Evolutionary conservation across 2,329 filamentous ascomycete genomes (phyloP), one percentile per base, ranked within the genome.

Genomic region (Diaporthe sp.): DNA sequence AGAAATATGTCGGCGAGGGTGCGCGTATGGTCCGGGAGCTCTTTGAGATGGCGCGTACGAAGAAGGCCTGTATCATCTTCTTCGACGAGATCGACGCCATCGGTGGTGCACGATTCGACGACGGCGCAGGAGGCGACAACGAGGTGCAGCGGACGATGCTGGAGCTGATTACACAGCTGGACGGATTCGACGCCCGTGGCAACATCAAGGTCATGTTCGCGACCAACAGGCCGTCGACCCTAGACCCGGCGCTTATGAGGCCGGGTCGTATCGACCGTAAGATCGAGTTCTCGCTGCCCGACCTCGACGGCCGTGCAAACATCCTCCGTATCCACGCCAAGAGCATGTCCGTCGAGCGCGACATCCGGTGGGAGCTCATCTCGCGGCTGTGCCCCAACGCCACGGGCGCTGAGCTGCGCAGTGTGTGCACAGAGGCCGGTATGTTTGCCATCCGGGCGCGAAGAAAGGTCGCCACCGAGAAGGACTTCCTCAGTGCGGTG

Each of bases 171-270:
- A 98, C 96, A 46, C 96, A 98, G 85, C 90, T 98, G 62, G 96
- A 98, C 82, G 96, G 96, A 78, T 98, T 98, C 88, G 96, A 98
- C 83, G 94, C 95, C 67, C 91, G 96, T 84, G 96, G 96, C 84
- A 98, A 98, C 86, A 98, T 98, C 90, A 98, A 98, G 87, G 96
- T 98, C 86, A 98, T 98, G 96, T 98, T 98, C 82, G 96, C 96
- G 75, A 98, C 96, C 83, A 98, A 98, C 90, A 91, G 96, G 84
- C 96, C 96, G 4, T 98, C 95, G 5, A 98, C 96, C 5, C 90
- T 98, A 73, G 96, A 98, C 83, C 96, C 96, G n/a, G 96, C 96
- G 3, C 90, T 98, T 78, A 98, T 98, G 95, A 91, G 96, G 87
- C 96, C 96, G 15, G 96, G 96, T 44, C 96, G 96, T 90, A 98